Conservation (phyloP, 176 grass and related monocot genomes). For the Ampelocalamus luodianensis region DNA sequence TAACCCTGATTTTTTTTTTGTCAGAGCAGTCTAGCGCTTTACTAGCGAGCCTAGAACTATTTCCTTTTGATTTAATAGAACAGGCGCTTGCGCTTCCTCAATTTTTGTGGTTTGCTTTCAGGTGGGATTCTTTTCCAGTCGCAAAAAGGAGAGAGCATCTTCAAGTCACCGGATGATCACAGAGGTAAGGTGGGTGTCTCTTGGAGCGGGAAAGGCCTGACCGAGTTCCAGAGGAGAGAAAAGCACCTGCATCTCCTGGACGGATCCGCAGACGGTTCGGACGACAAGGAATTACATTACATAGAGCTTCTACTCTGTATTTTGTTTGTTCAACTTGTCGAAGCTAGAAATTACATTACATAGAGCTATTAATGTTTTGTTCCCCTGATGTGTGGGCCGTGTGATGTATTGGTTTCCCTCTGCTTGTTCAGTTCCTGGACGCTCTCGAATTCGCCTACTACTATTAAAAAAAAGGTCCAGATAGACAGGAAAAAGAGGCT, state of each 20-base stretch:
- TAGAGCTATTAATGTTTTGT: constrained; percentile 6
- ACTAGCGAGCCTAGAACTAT: too few species aligned
- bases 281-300: constrained; percentile 74
- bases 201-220: too few species aligned
- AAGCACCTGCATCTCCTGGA: constrained; percentile 94
- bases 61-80: too few species aligned
- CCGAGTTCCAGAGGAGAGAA: constrained; percentile 96
- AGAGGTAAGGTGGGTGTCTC: too few species aligned
- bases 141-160: too few species aligned
- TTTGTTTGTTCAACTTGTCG: constrained; percentile 18
- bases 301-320: constrained; percentile 27
- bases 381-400: background rate
- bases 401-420: background rate
- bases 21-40: too few species aligned
- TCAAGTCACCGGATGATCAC: too few species aligned
- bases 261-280: constrained; percentile 45
- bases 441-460: background rate
- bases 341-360: constrained; percentile 31
- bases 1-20: too few species aligned
- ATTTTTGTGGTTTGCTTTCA: too few species aligned
- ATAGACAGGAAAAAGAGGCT: background rate
- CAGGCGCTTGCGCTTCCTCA: too few species aligned
- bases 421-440: background rate
- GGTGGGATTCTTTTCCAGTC: too few species aligned
- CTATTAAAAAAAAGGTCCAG: background rate